Conservation (phyloP, 2,329 filamentous ascomycete genomes). For the Arthrinium phaeospermum region DNA sequence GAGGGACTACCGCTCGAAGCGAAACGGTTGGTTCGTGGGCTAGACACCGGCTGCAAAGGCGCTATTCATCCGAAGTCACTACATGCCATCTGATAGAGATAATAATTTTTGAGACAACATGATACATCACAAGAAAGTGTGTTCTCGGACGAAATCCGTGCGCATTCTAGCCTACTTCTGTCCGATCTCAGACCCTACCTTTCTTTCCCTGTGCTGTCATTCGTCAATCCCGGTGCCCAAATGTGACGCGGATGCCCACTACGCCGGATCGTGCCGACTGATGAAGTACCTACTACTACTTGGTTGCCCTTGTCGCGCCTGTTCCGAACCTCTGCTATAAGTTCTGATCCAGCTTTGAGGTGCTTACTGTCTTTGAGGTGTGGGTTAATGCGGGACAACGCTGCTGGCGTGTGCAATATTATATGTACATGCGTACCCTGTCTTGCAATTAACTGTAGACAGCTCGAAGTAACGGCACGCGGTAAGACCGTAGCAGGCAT, state of each 20-base stretch:
- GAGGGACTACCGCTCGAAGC: neutral
- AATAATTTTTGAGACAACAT: constrained; percentile 7
- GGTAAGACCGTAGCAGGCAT: neutral
- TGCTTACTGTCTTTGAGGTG: too few relatives aligned
- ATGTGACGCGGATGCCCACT: neutral
- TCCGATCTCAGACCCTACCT: neutral
- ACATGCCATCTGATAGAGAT: neutral
- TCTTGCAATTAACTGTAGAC: too few relatives aligned
- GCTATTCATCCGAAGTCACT: neutral
- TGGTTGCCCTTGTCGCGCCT: too few relatives aligned
- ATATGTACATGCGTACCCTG: too few relatives aligned
- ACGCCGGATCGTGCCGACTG: neutral
- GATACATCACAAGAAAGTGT: neutral
- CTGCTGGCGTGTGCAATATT: too few relatives aligned
- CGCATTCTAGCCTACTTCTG: neutral
- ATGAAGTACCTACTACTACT: too few relatives aligned
- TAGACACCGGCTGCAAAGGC: constrained; percentile 4
- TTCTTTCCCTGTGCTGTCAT: neutral
- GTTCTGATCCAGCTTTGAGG: too few relatives aligned
- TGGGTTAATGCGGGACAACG: too few relatives aligned
- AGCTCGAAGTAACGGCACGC: neutral
- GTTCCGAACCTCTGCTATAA: too few relatives aligned
- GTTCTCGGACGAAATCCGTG: neutral
- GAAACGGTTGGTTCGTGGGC: neutral
- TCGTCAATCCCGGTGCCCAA: neutral